These are phyloP conservation scores for Zymoseptoria passerinii DNA, from an alignment of 2,329 filamentous ascomycete genomes.

Conservation along the genomic window DNA sequence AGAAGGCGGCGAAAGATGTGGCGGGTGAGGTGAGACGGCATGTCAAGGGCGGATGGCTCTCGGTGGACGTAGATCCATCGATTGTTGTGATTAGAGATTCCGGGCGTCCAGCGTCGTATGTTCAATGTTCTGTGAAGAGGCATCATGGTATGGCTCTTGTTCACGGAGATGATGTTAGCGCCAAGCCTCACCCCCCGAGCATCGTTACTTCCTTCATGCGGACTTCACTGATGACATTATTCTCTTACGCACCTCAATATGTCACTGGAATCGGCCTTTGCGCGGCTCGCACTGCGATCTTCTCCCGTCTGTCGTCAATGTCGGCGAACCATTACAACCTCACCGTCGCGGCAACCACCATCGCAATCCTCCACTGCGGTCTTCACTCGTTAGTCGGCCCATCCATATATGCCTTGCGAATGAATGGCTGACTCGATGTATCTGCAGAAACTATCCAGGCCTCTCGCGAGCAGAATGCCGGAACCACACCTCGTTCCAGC, in stretches of 20 bases:
- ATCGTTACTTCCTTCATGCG: background rate
- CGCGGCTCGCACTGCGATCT: conserved; percentile 19
- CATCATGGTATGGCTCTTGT: background rate
- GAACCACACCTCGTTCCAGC: background rate
- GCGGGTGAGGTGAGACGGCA: conserved; percentile 55
- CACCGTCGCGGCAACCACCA: conserved; percentile 13
- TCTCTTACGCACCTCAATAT: conserved; percentile 13
- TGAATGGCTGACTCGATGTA: background rate
- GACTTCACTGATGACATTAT: background rate
- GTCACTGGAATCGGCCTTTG: conserved; percentile 25
- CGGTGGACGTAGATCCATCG: background rate
- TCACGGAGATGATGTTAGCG: background rate
- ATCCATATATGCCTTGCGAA: background rate
- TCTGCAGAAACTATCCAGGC: conserved; percentile 7
- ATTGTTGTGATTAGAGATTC: background rate
- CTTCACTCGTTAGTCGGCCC: conserved; percentile 9
- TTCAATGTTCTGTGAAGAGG: background rate
- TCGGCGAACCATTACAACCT: conserved; percentile 18
- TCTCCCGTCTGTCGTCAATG: conserved; percentile 24
- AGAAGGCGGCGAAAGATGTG: conserved; percentile 51
- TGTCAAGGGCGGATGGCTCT: conserved; percentile 21
- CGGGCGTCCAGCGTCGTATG: background rate
- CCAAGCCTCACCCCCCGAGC: background rate
- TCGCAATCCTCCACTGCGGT: conserved; percentile 21
- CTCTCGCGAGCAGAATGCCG: conserved; percentile 1